phyloP scores from a whole-genome alignment of 1,284 basidiomycete genomes.

The Omphalotus olearius region DNA sequence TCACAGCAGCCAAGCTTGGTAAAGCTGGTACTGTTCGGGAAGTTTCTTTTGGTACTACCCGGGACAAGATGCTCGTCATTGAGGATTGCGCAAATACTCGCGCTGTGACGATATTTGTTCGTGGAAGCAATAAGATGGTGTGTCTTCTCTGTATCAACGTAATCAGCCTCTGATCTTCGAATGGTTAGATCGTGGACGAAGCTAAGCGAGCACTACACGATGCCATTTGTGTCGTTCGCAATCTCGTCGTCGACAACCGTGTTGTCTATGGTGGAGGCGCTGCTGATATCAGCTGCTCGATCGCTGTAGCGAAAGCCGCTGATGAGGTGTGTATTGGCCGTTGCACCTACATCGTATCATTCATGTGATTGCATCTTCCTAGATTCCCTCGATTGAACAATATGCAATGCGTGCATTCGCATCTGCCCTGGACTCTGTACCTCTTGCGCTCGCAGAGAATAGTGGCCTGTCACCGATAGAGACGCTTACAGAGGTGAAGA shows the following conservation, averaged over 20 bases:
- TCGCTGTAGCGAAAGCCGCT: conserved; percentile 91
- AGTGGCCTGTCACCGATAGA: conserved; percentile 96
- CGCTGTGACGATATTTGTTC: conserved; percentile 96
- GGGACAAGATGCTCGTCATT: conserved; percentile 99
- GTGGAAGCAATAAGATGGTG: conserved; percentile 99
- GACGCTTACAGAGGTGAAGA: conserved; percentile 93
- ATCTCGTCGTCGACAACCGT: conserved; percentile 91
- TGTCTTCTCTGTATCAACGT: conserved; percentile 16
- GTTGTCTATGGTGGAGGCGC: conserved; percentile 98
- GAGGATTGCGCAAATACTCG: conserved; percentile 97
- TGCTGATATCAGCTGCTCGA: conserved; percentile 92
- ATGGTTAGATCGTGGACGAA: conserved; percentile 89
- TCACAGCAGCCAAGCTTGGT: conserved; percentile 89
- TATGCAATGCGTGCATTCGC: conserved; percentile 99
- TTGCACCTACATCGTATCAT: not conserved
- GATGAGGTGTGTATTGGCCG: conserved; percentile 63
- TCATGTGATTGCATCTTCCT: not conserved
- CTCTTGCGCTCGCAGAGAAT: conserved; percentile 96
- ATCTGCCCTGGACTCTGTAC: conserved; percentile 89
- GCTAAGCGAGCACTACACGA: conserved; percentile 97
- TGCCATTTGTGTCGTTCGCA: conserved; percentile 96
- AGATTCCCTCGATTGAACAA: conserved; percentile 97
- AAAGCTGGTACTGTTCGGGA: conserved; percentile 92
- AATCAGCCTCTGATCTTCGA: not conserved
- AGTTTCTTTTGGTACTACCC: conserved; percentile 93